Base-by-base conservation (phyloP, 2,329 filamentous ascomycete species). In the Fonsecaea pugnacius region DNA sequence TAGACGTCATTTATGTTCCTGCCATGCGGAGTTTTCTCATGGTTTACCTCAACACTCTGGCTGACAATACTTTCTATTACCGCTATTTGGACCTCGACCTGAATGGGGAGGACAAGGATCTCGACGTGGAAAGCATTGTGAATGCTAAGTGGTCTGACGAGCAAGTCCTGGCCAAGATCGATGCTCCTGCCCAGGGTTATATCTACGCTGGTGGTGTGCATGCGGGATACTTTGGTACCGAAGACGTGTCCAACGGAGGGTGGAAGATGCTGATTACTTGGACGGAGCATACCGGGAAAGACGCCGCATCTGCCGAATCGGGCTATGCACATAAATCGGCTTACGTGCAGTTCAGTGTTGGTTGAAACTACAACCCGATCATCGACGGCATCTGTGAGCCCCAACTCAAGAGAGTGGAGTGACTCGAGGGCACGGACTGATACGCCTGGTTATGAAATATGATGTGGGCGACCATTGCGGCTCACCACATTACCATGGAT, bases 11-110 rank as follows among this genome's bases (percentile, higher is more conserved):
- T 59, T 75, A 74, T 56, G 74, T 74, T 12, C 73, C 73, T 18
- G 63, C 69, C 32, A 70, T 75, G 57, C 63, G 72, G 12, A 74
- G 70, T 16, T 75, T 75, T 65, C 64, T 73, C 64, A 72, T 73
- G 65, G 67, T 75, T 46, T 75, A 75, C 60, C 65, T 75, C 50
- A 73, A 69, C 9, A 66, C 63, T 32, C 69, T 72, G 43, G 73
- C 70, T 16, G 73, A 75, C 67, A 75, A 72, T 59, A 74, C 71
- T 9, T 74, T 75, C 64, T 75, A 74, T 63, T 75, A 72, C 52
- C 73, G 73, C 51, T 72, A 73, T 62, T 68, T 75, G 30, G 68
- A 68, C 14, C 67, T 64, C 18, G 70, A 69, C 12, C 59, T 70
- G n/a, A 67, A 69, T 32, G 72, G 67, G n/a, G 65, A 72, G 40